These are phyloP conservation scores for Extremus antarcticus DNA, from an alignment of 495 filamentous ascomycete genomes.

Conservation along the genomic window DNA sequence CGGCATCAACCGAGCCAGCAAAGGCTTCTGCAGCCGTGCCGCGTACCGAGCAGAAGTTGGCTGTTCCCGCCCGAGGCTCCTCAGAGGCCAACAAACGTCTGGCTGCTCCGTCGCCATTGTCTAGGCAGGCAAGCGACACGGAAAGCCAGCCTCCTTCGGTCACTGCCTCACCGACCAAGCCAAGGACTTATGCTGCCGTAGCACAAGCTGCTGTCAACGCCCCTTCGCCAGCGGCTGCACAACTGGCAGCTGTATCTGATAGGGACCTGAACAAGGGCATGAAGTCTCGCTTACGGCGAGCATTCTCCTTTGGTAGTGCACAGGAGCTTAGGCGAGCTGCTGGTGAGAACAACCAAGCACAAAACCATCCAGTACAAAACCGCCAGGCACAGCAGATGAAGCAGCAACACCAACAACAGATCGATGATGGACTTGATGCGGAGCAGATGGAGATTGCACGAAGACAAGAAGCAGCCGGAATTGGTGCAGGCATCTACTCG, in stretches of 20 bases:
- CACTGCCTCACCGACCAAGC: constrained; percentile 9
- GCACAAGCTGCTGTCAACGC: constrained; percentile 17
- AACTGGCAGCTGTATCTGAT: constrained; percentile 69
- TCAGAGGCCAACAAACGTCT: constrained; percentile 61
- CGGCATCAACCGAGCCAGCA: constrained; percentile 1
- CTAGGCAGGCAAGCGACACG: constrained; percentile 52
- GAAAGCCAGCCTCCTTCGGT: constrained; percentile 19
- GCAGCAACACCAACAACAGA: constrained; percentile 34
- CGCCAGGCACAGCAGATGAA: constrained; percentile 59
- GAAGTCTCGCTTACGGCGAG: constrained; percentile 79
- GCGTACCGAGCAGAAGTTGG: constrained; percentile 29
- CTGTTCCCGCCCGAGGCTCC: constrained; percentile 57
- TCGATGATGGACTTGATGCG: constrained; percentile 60
- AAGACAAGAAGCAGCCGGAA: constrained; percentile 80
- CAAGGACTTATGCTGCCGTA: constrained; percentile 14
- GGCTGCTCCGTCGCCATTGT: constrained; percentile 74
- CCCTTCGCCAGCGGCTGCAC: constrained; percentile 56
- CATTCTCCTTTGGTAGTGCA: constrained; percentile 95
- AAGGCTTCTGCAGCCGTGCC: background rate
- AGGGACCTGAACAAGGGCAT: constrained; percentile 65
- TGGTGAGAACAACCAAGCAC: constrained; percentile 49
- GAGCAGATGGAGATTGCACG: constrained; percentile 85
- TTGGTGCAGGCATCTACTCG: constrained; percentile 88
- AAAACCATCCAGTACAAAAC: constrained; percentile 21
- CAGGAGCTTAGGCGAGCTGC: constrained; percentile 76